phyloP scores from a whole-genome alignment of 495 filamentous ascomycete genomes.

The Pseudomonodictys pantanalensis region DNA sequence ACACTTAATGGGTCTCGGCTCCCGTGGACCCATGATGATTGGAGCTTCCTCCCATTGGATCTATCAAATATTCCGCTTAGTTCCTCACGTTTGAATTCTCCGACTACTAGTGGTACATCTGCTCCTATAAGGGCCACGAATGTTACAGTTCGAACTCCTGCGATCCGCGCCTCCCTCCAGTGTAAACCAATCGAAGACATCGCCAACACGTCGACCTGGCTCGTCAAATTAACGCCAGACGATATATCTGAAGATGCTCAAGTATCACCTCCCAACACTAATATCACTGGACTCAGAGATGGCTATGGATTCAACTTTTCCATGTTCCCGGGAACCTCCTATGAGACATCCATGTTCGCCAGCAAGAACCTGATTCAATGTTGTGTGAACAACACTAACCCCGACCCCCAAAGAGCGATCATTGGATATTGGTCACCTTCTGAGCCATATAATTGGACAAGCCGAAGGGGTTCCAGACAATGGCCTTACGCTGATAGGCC shows the following conservation, averaged over 20 bases:
- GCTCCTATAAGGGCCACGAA: background rate
- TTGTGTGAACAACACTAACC: background rate
- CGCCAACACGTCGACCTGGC: background rate
- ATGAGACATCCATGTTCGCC: background rate
- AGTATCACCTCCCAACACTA: background rate
- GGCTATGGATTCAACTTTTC: background rate
- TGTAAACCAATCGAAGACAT: background rate
- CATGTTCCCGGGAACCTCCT: background rate
- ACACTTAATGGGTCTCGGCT: background rate
- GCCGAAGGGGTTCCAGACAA: background rate
- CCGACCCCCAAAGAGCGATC: background rate
- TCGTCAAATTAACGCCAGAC: background rate
- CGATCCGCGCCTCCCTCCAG: background rate
- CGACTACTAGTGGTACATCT: background rate
- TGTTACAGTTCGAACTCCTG: background rate
- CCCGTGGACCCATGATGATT: background rate
- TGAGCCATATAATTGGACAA: background rate
- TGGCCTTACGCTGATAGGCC: background rate
- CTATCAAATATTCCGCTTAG: background rate
- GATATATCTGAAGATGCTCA: background rate
- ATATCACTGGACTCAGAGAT: background rate
- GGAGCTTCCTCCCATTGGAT: background rate
- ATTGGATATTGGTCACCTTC: background rate
- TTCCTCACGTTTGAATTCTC: background rate
- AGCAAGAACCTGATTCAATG: background rate